Evolutionary conservation across 805 yeast genomes (phyloP).

Genomic region (Cyberlindnera maritima): DNA sequence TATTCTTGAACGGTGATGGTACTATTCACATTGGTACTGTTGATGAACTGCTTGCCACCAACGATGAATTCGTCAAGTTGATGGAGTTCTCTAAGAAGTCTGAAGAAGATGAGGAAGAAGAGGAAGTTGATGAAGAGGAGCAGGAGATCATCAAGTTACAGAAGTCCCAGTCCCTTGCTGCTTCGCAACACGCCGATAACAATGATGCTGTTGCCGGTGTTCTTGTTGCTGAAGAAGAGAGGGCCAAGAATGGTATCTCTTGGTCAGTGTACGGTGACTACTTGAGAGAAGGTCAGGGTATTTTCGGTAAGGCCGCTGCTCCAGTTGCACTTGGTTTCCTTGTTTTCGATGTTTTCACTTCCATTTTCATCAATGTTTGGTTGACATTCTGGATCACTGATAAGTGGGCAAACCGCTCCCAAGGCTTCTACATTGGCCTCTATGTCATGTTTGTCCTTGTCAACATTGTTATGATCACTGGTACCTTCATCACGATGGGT

Average conservation of each 20-base stretch:
- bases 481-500: conserved; percentile 45
- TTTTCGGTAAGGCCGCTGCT: conserved; percentile 30
- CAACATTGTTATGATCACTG: conserved; percentile 40
- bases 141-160: conserved; percentile 17
- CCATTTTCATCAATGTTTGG: conserved; percentile 70
- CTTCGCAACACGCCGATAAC: conserved; percentile 13
- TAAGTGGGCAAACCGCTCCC: conserved; percentile 44
- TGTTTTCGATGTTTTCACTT: conserved; percentile 45
- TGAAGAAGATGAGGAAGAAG: conserved; percentile 30
- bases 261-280: conserved; percentile 49
- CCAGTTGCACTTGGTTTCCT: conserved; percentile 28
- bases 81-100: conserved; percentile 40
- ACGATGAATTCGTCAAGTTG: conserved; percentile 44
- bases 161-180: conserved; percentile 9
- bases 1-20: conserved; percentile 65
- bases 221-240: conserved; percentile 49
- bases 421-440: conserved; percentile 69
- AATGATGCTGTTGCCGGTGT: conserved; percentile 31
- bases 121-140: conserved; percentile 20
- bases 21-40: conserved; percentile 53
- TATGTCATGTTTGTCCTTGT: conserved; percentile 60
- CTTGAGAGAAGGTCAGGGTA: conserved; percentile 54
- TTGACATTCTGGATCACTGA: conserved; percentile 75
- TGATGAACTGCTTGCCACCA: conserved; percentile 42
- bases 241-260: conserved; percentile 55